Conservation (phyloP, 2,329 filamentous ascomycete genomes). For the Monilinia vaccinii-corymbosi region DNA sequence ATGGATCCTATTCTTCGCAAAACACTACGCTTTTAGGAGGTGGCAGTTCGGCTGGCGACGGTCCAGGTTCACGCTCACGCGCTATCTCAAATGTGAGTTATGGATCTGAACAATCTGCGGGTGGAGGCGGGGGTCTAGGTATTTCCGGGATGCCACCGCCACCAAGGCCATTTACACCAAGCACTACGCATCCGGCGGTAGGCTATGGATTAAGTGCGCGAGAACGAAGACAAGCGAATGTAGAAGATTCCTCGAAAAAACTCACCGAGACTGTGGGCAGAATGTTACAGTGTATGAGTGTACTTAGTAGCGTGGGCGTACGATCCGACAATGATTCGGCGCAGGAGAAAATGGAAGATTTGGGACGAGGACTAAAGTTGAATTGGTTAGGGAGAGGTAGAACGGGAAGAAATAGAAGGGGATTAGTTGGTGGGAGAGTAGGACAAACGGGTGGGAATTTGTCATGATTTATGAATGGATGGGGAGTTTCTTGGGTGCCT, state of each 20-base stretch:
- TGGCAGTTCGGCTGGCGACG: slow-evolving; percentile 39
- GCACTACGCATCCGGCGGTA: slow-evolving; percentile 19
- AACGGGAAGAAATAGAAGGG: slow-evolving; percentile 80
- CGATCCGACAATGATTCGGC: slow-evolving; percentile 49
- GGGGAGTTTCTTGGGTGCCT: neutral
- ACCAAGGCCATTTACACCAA: slow-evolving; percentile 26
- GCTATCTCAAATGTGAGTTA: slow-evolving; percentile 80
- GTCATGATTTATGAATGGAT: neutral
- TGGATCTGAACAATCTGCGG: slow-evolving; percentile 33
- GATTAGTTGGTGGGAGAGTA: slow-evolving; percentile 54
- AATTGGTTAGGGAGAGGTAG: slow-evolving; percentile 92
- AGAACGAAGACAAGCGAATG: slow-evolving; percentile 33
- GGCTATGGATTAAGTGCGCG: slow-evolving; percentile 1
- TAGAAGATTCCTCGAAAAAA: slow-evolving; percentile 59
- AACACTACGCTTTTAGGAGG: slow-evolving; percentile 64
- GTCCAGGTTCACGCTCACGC: slow-evolving; percentile 56
- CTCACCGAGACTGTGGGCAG: slow-evolving; percentile 90
- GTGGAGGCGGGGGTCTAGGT: slow-evolving; percentile 13
- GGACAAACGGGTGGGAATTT: neutral
- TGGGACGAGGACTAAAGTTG: slow-evolving; percentile 82
- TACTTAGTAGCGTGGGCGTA: slow-evolving; percentile 63
- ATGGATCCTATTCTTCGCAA: slow-evolving; percentile 73
- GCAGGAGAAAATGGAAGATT: slow-evolving; percentile 70
- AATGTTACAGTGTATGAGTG: slow-evolving; percentile 93
- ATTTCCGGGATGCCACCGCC: slow-evolving; percentile 24